phyloP scores from a whole-genome alignment of 1,284 basidiomycete species.

The Fomitopsis palustris region DNA sequence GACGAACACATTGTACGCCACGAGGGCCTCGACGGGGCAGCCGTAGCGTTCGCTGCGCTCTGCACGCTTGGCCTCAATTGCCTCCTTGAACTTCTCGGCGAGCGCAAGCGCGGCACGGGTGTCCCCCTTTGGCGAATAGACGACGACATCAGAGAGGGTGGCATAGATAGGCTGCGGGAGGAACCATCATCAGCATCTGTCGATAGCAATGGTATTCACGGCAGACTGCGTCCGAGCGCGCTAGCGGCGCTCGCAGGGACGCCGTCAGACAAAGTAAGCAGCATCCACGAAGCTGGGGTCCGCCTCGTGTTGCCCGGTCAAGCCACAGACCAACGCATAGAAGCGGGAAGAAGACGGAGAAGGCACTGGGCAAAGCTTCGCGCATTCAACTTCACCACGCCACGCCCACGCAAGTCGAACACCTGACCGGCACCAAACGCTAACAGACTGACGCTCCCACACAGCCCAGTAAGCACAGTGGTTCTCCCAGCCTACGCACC shows the following conservation, averaged over 20 bases:
- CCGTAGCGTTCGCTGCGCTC: slow-evolving; percentile 37
- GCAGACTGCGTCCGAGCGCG: neutral
- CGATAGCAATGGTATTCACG: neutral
- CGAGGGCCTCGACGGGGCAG: slow-evolving; percentile 32
- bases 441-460: neutral
- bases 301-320: neutral
- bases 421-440: slow-evolving; percentile 1
- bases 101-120: slow-evolving; percentile 50
- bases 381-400: neutral
- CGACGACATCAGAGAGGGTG: slow-evolving; percentile 83
- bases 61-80: slow-evolving; percentile 50
- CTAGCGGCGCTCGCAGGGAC: neutral
- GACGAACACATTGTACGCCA: slow-evolving; percentile 86
- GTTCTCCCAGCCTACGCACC: neutral
- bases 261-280: neutral
- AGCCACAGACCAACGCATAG: neutral
- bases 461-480: neutral
- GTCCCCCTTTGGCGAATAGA: slow-evolving; percentile 73
- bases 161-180: slow-evolving; percentile 68
- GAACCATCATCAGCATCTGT: slow-evolving; percentile 9
- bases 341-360: neutral
- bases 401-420: neutral
- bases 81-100: slow-evolving; percentile 56
- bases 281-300: neutral
- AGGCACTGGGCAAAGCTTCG: neutral